These are phyloP conservation scores for Ceriops tagal DNA, from an alignment of 345 rosid genomes.

Conservation along the genomic window DNA sequence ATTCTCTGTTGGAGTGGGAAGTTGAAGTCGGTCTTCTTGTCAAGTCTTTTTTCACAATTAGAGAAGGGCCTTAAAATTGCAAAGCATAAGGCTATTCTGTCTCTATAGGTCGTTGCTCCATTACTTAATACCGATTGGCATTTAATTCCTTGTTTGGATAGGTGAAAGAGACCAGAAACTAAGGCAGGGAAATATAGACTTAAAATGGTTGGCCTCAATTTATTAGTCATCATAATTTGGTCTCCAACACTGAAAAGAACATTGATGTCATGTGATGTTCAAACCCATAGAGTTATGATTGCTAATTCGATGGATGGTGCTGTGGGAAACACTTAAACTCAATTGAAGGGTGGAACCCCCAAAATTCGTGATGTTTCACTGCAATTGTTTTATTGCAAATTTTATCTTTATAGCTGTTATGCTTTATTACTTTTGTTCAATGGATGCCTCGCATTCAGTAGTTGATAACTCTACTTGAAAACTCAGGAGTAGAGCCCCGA, in stretches of 20 bases:
- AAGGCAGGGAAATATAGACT: no score
- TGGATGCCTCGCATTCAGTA: not conserved
- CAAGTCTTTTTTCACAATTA: not conserved
- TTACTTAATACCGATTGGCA: not conserved
- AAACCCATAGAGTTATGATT: constrained; percentile 10
- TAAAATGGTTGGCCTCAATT: not conserved
- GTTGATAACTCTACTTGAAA: not conserved
- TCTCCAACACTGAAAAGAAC: constrained; percentile 18
- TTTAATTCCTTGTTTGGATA: no score
- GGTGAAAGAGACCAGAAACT: no score
- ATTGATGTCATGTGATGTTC: constrained; percentile 14
- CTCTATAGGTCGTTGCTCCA: not conserved
- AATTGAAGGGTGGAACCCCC: constrained; percentile 13
- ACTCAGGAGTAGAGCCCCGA: constrained; percentile 3
- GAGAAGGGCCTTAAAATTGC: not conserved
- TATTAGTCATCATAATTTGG: constrained; percentile 14
- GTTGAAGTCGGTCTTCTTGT: not conserved
- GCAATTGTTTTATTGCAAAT: not conserved
- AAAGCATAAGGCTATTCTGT: not conserved
- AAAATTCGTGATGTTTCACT: not conserved
- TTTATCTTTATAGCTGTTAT: not conserved
- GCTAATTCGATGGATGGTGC: constrained; percentile 11
- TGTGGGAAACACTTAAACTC: not conserved
- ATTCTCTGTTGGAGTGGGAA: not conserved
- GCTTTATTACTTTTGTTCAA: not conserved